These are phyloP conservation scores for Yamadazyma nakazawae DNA, from an alignment of 805 yeast genomes.

Conservation along the genomic window DNA sequence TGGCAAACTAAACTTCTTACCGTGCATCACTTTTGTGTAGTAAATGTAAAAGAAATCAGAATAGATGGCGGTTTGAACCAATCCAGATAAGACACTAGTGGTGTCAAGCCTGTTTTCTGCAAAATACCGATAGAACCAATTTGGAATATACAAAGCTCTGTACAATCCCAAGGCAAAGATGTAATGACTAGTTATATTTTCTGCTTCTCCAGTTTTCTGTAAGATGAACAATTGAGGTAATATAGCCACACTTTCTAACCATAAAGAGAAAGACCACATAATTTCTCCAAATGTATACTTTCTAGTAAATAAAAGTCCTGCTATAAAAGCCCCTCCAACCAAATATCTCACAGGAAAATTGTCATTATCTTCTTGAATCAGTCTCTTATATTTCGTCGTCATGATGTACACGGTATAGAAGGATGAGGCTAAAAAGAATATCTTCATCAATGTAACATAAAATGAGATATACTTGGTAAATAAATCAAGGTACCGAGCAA, in stretches of 20 bases:
- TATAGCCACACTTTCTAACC: constrained; percentile 92
- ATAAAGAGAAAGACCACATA: constrained; percentile 83
- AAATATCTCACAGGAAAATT: constrained; percentile 74
- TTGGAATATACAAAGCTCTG: constrained; percentile 86
- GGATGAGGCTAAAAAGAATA: constrained; percentile 75
- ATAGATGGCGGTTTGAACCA: constrained; percentile 81
- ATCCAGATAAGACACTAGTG: constrained; percentile 72
- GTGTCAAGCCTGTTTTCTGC: constrained; percentile 63
- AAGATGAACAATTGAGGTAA: constrained; percentile 89
- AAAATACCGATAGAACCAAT: constrained; percentile 87
- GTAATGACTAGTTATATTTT: constrained; percentile 84
- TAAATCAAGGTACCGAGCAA: constrained; percentile 39
- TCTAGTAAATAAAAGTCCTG: constrained; percentile 60
- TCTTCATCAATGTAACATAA: constrained; percentile 78
- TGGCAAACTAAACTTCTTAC: constrained; percentile 74
- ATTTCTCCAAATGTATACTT: constrained; percentile 61
- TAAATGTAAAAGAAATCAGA: constrained; percentile 95
- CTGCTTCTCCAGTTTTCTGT: constrained; percentile 86
- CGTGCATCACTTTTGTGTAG: constrained; percentile 73
- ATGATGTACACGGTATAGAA: constrained; percentile 71
- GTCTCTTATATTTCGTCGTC: constrained; percentile 55
- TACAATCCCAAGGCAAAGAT: constrained; percentile 91
- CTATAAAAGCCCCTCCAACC: constrained; percentile 55
- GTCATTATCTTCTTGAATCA: constrained; percentile 59
- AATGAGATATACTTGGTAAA: constrained; percentile 56